A percentile compares a stretch with the other conserved stretches of the same genome.
Conservation (phyloP, 257 asterid species). For the Solanum bukasovii region DNA sequence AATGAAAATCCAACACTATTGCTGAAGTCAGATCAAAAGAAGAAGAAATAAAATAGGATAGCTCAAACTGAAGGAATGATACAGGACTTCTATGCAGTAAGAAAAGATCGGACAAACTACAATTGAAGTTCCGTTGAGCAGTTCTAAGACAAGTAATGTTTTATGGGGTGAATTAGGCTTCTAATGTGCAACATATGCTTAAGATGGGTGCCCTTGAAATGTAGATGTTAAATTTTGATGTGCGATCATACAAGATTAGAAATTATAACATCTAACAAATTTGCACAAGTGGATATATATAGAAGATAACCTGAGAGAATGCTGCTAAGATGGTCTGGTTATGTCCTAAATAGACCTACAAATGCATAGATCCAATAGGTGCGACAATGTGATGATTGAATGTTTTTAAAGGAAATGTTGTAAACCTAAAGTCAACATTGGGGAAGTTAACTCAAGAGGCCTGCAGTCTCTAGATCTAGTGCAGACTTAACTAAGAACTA, state of each 20-base stretch:
- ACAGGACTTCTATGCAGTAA: neutral
- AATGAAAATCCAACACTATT: neutral
- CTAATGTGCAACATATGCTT: neutral
- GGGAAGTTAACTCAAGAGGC: neutral
- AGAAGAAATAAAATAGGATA: neutral
- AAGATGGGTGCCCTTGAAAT: neutral
- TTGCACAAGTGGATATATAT: neutral
- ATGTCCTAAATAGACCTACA: neutral
- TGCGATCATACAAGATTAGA: neutral
- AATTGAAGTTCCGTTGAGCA: neutral
- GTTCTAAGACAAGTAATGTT: neutral
- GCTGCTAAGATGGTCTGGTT: neutral
- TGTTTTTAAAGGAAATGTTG: neutral
- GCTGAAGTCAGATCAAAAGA: neutral
- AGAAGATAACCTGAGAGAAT: neutral
- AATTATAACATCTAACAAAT: neutral
- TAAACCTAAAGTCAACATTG: neutral
- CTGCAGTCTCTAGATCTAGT: neutral
- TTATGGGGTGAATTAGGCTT: neutral
- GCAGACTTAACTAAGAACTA: neutral
- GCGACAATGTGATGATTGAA: neutral
- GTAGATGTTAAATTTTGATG: neutral
- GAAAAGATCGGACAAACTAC: neutral
- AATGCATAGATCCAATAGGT: neutral
- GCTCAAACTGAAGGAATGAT: neutral